Conservation (phyloP, 495 filamentous ascomycete genomes). For the Cairneyella variabilis region DNA sequence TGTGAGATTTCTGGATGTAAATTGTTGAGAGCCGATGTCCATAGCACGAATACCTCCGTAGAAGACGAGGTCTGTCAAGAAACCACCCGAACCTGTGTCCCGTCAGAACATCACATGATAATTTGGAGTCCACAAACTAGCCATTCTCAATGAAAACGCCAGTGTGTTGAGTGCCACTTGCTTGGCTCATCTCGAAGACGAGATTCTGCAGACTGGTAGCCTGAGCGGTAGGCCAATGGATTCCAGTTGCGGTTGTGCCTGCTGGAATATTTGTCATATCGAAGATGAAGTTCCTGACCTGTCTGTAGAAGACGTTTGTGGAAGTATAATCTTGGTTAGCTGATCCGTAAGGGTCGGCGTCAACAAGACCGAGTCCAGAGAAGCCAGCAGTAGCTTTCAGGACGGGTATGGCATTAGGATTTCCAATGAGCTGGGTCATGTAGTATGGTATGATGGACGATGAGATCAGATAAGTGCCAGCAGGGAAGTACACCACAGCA, state of each 20-base stretch:
- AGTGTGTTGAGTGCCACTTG: slow-evolving; percentile 49
- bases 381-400: slow-evolving; percentile 65
- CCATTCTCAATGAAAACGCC: slow-evolving; percentile 76
- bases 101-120: slow-evolving; percentile 15
- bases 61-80: slow-evolving; percentile 61
- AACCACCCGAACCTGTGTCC: slow-evolving; percentile 61
- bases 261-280: slow-evolving; percentile 61
- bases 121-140: slow-evolving; percentile 29
- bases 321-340: slow-evolving; percentile 46
- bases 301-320: slow-evolving; percentile 75
- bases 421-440: slow-evolving; percentile 65
- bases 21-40: slow-evolving; percentile 75
- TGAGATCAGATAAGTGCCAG: slow-evolving; percentile 58
- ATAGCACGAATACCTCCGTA: slow-evolving; percentile 66
- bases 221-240: slow-evolving; percentile 79
- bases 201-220: slow-evolving; percentile 77
- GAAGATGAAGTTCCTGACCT: slow-evolving; percentile 73
- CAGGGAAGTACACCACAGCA: slow-evolving; percentile 26
- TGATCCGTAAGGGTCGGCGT: slow-evolving; percentile 64
- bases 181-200: slow-evolving; percentile 63
- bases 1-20: slow-evolving; percentile 68
- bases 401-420: slow-evolving; percentile 58
- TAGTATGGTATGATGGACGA: slow-evolving; percentile 56
- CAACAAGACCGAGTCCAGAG: slow-evolving; percentile 59
- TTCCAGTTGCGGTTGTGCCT: slow-evolving; percentile 32